Evolutionary conservation across 495 filamentous ascomycete genomes (phyloP).

Genomic region (Penicillium riverlandense): DNA sequence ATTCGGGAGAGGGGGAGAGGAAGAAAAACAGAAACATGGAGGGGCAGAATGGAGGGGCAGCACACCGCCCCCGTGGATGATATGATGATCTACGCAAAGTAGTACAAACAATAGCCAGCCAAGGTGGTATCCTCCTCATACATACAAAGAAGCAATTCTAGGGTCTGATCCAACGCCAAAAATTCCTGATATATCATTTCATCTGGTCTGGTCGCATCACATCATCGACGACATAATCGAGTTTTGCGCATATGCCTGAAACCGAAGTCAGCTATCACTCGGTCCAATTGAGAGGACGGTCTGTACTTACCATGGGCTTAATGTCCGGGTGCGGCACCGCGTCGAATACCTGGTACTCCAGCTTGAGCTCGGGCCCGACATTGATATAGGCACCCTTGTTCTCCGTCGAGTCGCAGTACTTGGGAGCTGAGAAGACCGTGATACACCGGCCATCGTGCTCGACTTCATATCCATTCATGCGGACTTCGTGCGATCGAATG

Average conservation of each 20-base stretch:
- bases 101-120: too few relatives aligned
- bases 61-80: too few relatives aligned
- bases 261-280: slow-evolving; percentile 17
- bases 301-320: slow-evolving; percentile 73
- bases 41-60: slow-evolving; percentile 4
- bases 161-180: not conserved
- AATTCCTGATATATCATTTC: slow-evolving; percentile 15
- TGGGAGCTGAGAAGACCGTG: slow-evolving; percentile 98
- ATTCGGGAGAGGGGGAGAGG: not conserved
- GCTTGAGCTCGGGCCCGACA: slow-evolving; percentile 84
- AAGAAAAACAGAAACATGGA: not conserved
- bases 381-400: slow-evolving; percentile 99
- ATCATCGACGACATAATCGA: slow-evolving; percentile 60
- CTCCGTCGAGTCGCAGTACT: slow-evolving; percentile 94
- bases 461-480: slow-evolving; percentile 96
- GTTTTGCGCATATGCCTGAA: slow-evolving; percentile 73
- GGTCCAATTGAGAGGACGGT: not conserved
- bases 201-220: slow-evolving; percentile 21
- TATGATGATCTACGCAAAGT: too few relatives aligned
- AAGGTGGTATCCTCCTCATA: too few relatives aligned
- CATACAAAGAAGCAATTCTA: too few relatives aligned
- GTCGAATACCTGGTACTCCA: slow-evolving; percentile 85
- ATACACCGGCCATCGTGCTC: slow-evolving; percentile 96
- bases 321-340: slow-evolving; percentile 94
- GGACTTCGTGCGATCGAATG: slow-evolving; percentile 94